Evolutionary conservation across 176 grass and related monocot species (phyloP), one percentile per base, ranked within the genome.

Genomic region (Carex kokanica): DNA sequence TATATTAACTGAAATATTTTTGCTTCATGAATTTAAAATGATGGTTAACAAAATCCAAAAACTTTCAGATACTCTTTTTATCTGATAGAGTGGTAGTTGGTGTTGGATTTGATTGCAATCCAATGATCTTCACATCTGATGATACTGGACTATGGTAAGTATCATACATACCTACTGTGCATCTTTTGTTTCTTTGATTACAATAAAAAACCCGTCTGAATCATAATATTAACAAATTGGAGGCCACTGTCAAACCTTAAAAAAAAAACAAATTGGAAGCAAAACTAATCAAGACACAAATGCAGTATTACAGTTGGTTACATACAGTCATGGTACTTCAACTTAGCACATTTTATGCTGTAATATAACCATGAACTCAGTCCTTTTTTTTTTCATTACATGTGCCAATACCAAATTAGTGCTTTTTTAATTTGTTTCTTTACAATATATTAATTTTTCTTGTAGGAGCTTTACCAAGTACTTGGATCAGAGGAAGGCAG

Each of bases 51-150:
- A 71, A 79, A 81, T 81, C 18, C 54, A 62, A 67, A 60, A 89
- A 84, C 51, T 91, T 78, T 80, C 91, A 99, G 96, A 86, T 99
- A 86, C 89, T 95, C 66, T 95, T 99, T 89, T 56, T 93, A 85
- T 95, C 93, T 90, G 96, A 95, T 84, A 88, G 81, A 81, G 86
- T 87, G 83, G 83, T 91, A 32, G 86, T 99, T 88, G 96, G 93
- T 84, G 96, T 93, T 5, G 96, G 96, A 69, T 99, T 99, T 92
- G 96, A 99, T 78, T 99, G 91, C 93, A 99, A 99, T 79, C 96
- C 96, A 71, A 83, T 95, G 91, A 83, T 99, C 81, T 99, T 99
- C 60, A 67, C 83, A 87, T 75, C 91, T 77, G 96, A 99, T 85
- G 91, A 93, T 79, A 95, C 93, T 86, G 97, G 97, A 54, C 80